Base-by-base conservation (phyloP, 2,329 filamentous ascomycete species). In the Aureobasidium zeae region DNA sequence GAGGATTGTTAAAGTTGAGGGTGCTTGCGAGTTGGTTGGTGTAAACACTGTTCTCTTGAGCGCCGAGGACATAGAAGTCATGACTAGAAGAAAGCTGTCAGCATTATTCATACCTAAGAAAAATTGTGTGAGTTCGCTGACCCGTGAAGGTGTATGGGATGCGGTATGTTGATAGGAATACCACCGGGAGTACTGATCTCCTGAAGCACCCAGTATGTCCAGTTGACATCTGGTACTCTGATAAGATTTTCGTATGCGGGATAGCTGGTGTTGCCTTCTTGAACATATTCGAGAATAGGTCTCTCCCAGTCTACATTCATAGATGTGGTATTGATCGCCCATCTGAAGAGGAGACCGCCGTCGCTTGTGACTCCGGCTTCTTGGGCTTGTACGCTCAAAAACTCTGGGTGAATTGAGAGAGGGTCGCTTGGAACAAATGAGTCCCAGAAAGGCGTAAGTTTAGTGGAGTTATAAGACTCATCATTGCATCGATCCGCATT, bases 321-420 rank as follows among this genome's bases (percentile, higher is more conserved):
- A 5, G 58, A 52, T 6, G 48, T 55, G 26, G 54, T 58, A 44
- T 67, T 60, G 44, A 67, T 57, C n/a, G 59, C 54, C 64, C 64
- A 67, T 46, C 63, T 63, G 10, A 64, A 57, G n/a, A 52, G 42
- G 5, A 47, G 45, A 24, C 36, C 11, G 26, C 49, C 51, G 48
- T 54, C 45, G 15, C 34, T 41, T 21, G 50, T 44, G 25, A 46
- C 30, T 21, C 47, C 37, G 9, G 51, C 17, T 4, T 30, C 13
- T n/a, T 38, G 13, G 21, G 24, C 17, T 10, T 30, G 16, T 6
- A 38, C 35, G 11, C 35, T 26, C 11, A 46, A 16, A 4, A 41
- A 19, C 2, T 8, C 24, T 11, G 42, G 32, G 21, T 51, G 7
- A 51, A 35, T 34, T 49, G 54, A 11, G 57, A 63, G 34, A 58